Conservation (phyloP, 2,329 filamentous ascomycete genomes). For the Hymenoscyphus scutula region DNA sequence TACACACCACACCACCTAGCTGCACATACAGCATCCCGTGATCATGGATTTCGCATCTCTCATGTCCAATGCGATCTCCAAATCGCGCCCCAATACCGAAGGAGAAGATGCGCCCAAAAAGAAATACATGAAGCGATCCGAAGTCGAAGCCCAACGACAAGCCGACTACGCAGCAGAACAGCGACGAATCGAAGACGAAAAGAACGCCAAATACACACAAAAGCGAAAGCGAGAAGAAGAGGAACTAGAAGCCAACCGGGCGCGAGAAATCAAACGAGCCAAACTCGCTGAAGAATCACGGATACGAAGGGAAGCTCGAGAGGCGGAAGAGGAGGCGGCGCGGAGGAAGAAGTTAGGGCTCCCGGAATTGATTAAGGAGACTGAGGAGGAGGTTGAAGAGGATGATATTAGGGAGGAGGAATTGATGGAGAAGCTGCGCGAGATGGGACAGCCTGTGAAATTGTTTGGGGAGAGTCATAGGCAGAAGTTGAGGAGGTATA, state of each 20-base stretch:
- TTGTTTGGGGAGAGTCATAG: slow-evolving; percentile 81
- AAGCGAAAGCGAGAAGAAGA: slow-evolving; percentile 93
- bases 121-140: slow-evolving; percentile 83
- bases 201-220: slow-evolving; percentile 64
- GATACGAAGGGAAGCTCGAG: slow-evolving; percentile 66
- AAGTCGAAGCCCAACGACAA: slow-evolving; percentile 78
- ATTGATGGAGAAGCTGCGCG: slow-evolving; percentile 65
- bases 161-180: slow-evolving; percentile 82
- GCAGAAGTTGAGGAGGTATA: slow-evolving; percentile 68
- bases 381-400: slow-evolving; percentile 44
- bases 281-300: slow-evolving; percentile 79
- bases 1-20: neutral
- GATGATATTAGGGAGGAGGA: slow-evolving; percentile 72
- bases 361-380: slow-evolving; percentile 64
- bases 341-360: slow-evolving; percentile 76
- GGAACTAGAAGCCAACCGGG: slow-evolving; percentile 64
- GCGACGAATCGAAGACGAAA: slow-evolving; percentile 67
- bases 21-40: slow-evolving; percentile 13
- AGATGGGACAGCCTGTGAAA: slow-evolving; percentile 66
- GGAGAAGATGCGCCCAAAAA: slow-evolving; percentile 41
- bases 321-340: slow-evolving; percentile 68
- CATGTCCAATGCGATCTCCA: slow-evolving; percentile 90
- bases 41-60: slow-evolving; percentile 93
- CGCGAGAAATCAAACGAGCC: slow-evolving; percentile 78
- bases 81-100: slow-evolving; percentile 56